These are phyloP conservation scores for Aspergillus viridinutans DNA, from an alignment of 2,329 filamentous ascomycete genomes.

Conservation along the genomic window DNA sequence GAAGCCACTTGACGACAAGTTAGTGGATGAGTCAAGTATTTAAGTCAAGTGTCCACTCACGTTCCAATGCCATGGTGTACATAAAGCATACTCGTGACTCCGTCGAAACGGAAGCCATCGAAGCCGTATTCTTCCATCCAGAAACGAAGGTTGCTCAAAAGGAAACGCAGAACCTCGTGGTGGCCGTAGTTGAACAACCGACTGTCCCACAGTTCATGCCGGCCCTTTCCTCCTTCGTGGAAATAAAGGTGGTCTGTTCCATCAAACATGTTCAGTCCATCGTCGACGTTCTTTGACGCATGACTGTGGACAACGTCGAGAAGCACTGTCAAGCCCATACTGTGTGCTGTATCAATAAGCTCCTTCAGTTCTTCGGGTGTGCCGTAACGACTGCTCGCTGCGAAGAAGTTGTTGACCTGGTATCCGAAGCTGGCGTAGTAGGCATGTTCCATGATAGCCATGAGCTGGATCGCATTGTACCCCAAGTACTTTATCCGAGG, in stretches of 20 bases:
- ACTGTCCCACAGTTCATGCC: slow-evolving; percentile 93
- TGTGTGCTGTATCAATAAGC: slow-evolving; percentile 89
- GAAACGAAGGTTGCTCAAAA: slow-evolving; percentile 91
- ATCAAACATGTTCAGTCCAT: slow-evolving; percentile 94
- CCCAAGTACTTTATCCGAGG: slow-evolving; percentile 85
- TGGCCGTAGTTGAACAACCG: slow-evolving; percentile 94
- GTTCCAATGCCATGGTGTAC: slow-evolving; percentile 93
- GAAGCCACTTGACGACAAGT: slow-evolving; percentile 63
- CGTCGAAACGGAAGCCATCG: slow-evolving; percentile 96
- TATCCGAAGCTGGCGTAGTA: slow-evolving; percentile 99
- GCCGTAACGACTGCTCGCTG: slow-evolving; percentile 91
- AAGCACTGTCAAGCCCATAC: slow-evolving; percentile 83
- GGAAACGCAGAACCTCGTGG: slow-evolving; percentile 92
- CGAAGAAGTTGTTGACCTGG: slow-evolving; percentile 98
- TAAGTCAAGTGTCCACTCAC: slow-evolving; percentile 49
- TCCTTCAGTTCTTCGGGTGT: slow-evolving; percentile 93
- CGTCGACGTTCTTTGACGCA: slow-evolving; percentile 93
- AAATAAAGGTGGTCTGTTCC: slow-evolving; percentile 95
- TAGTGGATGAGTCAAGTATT: background rate
- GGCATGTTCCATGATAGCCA: slow-evolving; percentile 99
- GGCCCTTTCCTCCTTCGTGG: slow-evolving; percentile 77
- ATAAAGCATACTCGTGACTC: slow-evolving; percentile 98
- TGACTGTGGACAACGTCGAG: slow-evolving; percentile 97
- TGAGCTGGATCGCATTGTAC: slow-evolving; percentile 96
- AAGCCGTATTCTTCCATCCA: slow-evolving; percentile 99